phyloP scores from a whole-genome alignment of 495 filamentous ascomycete species.

The Aspergillus conjunctus region DNA sequence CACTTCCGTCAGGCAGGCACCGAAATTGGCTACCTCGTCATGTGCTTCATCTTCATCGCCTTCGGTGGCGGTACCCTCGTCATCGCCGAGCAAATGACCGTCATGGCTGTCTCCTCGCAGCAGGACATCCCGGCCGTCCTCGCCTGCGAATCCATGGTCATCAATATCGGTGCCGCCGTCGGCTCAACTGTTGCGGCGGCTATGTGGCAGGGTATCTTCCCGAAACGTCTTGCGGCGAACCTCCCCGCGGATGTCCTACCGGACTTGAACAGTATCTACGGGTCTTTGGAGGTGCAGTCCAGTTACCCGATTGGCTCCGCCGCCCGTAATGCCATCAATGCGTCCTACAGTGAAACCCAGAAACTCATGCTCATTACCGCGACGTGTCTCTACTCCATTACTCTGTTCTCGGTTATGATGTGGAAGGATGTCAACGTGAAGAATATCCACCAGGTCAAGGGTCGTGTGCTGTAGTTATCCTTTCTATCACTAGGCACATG shows the following conservation, averaged over 20 bases:
- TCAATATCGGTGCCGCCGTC: slow-evolving; percentile 58
- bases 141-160: slow-evolving; percentile 59
- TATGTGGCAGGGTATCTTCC: slow-evolving; percentile 61
- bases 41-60: slow-evolving; percentile 76
- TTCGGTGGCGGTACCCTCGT: slow-evolving; percentile 63
- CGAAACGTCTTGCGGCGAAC: slow-evolving; percentile 50
- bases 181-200: slow-evolving; percentile 63
- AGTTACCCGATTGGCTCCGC: slow-evolving; percentile 52
- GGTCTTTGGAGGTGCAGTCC: slow-evolving; percentile 44
- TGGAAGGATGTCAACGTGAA: slow-evolving; percentile 62
- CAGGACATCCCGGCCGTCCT: slow-evolving; percentile 49
- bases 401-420: slow-evolving; percentile 44
- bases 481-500: no score
- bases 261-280: slow-evolving; percentile 52
- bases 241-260: slow-evolving; percentile 51
- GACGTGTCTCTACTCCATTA: slow-evolving; percentile 48
- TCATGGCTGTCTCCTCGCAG: slow-evolving; percentile 67
- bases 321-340: slow-evolving; percentile 57
- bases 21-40: slow-evolving; percentile 66
- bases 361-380: slow-evolving; percentile 57
- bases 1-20: slow-evolving; percentile 62
- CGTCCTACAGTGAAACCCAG: slow-evolving; percentile 59
- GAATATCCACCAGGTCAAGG: slow-evolving; percentile 44
- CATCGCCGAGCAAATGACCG: slow-evolving; percentile 67
- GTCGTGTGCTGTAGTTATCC: slow-evolving; percentile 27